Base-by-base conservation (phyloP, 202 grass and related monocot genomes). In the Alloteropsis angusta region DNA sequence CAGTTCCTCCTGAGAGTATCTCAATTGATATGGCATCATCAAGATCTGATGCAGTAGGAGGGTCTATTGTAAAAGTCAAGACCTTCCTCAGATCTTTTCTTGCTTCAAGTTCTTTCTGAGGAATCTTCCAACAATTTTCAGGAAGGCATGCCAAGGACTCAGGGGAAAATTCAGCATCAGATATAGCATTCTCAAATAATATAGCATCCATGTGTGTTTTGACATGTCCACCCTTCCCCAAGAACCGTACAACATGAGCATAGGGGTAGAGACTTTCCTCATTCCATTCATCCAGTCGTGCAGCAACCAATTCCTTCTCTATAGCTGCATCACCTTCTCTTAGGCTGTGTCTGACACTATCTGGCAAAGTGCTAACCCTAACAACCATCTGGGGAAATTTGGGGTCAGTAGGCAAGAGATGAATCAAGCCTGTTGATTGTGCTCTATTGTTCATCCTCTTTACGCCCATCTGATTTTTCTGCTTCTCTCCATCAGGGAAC, bases 11-110 rank as follows among this genome's bases (percentile, higher is more conserved):
- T 68, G 89, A 60, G 75, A 82, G 36, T n/a, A 45, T 85, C 79
- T 98, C 92, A 55, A 98, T 37, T 64, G 95, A 98, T 83, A 98
- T 91, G 42, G 96, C 96, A 66, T 99, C 96, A 74, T 99, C 96
- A 83, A 99, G 84, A 49, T 95, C 92, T 7, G 81, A 76, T 2
- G 96, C 90, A 84, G 90, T 82, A 80, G 90, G 74, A 80, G 96
- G 88, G 45, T 99, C 96, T 68, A 95, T 93, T 67, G 96, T 99
- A 81, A 95, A 85, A 25, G 90, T 77, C 66, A 94, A 85, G 73
- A 87, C 72, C 69, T 62, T 81, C 83, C 96, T 92, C 47, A 95
- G 57, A 87, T 99, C 96, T 52, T 85, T 93, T 78, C 96, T 95
- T 6, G n/a, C 68, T 87, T 73, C 82, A 45, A 93, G 36, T 82